Percentiles rank a stretch among this genome's conserved stretches.
These are phyloP conservation scores for Aspergillus ustus DNA, from an alignment of 2,329 filamentous ascomycete genomes.

Conservation along the genomic window DNA sequence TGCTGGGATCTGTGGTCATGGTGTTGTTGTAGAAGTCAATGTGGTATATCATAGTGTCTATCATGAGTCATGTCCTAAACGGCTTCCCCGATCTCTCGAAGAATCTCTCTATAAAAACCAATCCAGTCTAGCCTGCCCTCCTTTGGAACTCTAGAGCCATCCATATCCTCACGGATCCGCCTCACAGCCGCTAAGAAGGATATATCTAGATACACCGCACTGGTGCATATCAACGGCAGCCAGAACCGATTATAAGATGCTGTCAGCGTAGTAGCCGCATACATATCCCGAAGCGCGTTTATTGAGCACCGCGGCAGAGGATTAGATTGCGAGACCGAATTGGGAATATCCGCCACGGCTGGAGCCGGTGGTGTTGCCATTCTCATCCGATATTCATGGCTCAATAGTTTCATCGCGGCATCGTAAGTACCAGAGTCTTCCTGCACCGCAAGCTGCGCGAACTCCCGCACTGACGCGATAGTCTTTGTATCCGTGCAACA, in stretches of 20 bases:
- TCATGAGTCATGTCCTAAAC: background rate
- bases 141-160: background rate
- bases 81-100: background rate
- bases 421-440: slow-evolving; percentile 16
- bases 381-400: slow-evolving; percentile 14
- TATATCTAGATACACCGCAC: slow-evolving; percentile 18
- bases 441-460: slow-evolving; percentile 14
- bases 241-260: slow-evolving; percentile 24
- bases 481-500: slow-evolving; percentile 22
- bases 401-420: slow-evolving; percentile 17
- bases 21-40: no score
- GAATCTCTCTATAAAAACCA: slow-evolving; percentile 2
- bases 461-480: slow-evolving; percentile 10
- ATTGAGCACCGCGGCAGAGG: background rate
- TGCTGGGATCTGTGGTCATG: no score
- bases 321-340: background rate
- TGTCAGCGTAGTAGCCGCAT: slow-evolving; percentile 10
- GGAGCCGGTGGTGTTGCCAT: background rate
- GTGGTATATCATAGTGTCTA: background rate
- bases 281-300: slow-evolving; percentile 8
- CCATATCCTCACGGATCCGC: background rate
- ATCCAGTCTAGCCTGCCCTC: background rate
- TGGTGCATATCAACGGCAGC: slow-evolving; percentile 20
- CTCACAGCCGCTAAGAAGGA: slow-evolving; percentile 15
- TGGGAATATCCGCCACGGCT: background rate